These are phyloP conservation scores for Peronospora farinosa DNA, from an alignment of 352 stramenopile species.

Conservation along the genomic window DNA sequence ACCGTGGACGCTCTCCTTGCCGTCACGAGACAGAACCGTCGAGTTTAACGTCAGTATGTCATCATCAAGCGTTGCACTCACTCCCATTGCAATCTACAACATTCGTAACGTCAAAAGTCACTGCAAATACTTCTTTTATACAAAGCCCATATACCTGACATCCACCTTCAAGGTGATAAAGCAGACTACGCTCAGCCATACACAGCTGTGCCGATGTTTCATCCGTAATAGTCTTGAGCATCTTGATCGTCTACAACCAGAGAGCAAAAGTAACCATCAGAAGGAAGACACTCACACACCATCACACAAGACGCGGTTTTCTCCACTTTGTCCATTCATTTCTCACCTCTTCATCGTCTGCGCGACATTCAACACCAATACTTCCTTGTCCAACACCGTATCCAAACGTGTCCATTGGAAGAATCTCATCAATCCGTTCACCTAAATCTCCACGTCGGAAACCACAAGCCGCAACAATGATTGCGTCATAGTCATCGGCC, in stretches of 20 bases:
- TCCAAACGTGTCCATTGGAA: constrained; percentile 63
- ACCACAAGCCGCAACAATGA: constrained; percentile 80
- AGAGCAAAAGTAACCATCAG: constrained; percentile 2
- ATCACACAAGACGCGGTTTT: background rate
- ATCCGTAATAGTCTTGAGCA: constrained; percentile 74
- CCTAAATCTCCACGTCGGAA: constrained; percentile 70
- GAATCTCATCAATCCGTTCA: constrained; percentile 69
- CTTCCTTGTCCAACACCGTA: constrained; percentile 83
- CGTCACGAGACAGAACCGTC: constrained; percentile 67
- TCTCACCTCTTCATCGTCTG: constrained; percentile 49
- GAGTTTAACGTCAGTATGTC: constrained; percentile 63
- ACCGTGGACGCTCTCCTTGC: constrained; percentile 54
- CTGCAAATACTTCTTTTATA: background rate
- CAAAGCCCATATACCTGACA: constrained; percentile 56
- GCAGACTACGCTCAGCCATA: constrained; percentile 72
- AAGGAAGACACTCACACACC: background rate
- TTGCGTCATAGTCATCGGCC: constrained; percentile 78
- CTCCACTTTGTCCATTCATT: background rate
- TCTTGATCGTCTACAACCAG: constrained; percentile 46
- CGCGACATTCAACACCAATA: constrained; percentile 80
- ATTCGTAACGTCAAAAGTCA: constrained; percentile 9
- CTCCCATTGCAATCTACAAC: constrained; percentile 71
- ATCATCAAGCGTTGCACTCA: constrained; percentile 57
- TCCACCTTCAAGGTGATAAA: constrained; percentile 80
- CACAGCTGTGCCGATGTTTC: constrained; percentile 72